Evolutionary conservation across 805 yeast species (phyloP).

Genomic region (Sugiyamaella mastotermitis): DNA sequence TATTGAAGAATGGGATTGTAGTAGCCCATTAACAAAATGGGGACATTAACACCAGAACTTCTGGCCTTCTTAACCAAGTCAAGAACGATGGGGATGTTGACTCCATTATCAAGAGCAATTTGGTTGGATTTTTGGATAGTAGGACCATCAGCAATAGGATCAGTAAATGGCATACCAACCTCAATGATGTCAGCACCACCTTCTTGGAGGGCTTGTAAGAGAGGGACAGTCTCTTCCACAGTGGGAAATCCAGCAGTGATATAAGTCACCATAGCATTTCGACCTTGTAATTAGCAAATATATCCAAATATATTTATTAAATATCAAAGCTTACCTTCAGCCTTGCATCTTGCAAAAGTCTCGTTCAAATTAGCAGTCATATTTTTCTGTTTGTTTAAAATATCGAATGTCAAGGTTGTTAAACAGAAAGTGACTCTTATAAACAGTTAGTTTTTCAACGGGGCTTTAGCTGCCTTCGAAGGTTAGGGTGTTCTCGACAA

Average conservation of each 20-base stretch:
- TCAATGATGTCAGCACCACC: constrained; percentile 97
- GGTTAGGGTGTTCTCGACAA: constrained; percentile 2
- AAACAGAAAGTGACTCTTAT: background rate
- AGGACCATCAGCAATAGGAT: constrained; percentile 98
- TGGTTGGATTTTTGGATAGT: constrained; percentile 84
- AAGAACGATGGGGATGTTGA: constrained; percentile 62
- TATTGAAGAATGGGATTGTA: constrained; percentile 87
- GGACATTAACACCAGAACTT: constrained; percentile 75
- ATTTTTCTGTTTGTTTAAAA: constrained; percentile 2
- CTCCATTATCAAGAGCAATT: constrained; percentile 74
- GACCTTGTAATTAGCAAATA: no score
- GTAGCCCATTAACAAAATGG: constrained; percentile 94
- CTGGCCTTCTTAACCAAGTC: constrained; percentile 74
- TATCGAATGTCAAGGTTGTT: background rate
- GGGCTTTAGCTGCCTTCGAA: background rate
- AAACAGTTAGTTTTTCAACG: background rate
- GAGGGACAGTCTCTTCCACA: constrained; percentile 79
- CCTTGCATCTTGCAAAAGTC: constrained; percentile 54
- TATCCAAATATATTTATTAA: background rate
- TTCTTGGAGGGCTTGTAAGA: constrained; percentile 79
- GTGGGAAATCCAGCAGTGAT: constrained; percentile 94
- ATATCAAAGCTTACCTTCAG: constrained; percentile 39
- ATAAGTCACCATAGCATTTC: constrained; percentile 86
- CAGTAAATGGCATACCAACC: constrained; percentile 93
- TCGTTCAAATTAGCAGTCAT: constrained; percentile 54